Evolutionary conservation across 306 rosid species (phyloP), one percentile per base, ranked within the genome.

Genomic region (Alnus glutinosa): DNA sequence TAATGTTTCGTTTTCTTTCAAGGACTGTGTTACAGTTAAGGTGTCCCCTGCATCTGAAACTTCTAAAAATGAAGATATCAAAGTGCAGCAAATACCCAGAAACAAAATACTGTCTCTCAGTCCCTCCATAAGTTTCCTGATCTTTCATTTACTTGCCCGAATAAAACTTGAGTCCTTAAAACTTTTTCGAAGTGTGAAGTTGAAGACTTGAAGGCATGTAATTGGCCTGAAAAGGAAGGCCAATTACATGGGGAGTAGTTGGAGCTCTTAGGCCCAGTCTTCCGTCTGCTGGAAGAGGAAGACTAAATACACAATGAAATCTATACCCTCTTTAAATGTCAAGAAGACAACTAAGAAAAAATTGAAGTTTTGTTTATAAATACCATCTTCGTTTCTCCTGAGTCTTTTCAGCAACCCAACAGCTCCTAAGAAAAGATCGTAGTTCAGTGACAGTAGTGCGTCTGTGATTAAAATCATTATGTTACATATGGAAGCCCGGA

Each of bases 171-270:
- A 23, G 34, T 19, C 62, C 52, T 75, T 58, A 32, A 59, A 12
- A 66, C 52, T 48, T 15, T 5, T 52, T 32, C 71, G 42, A 28
- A 66, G 52, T 73, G 67, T n/a, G 4, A 68, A 37, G 52, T 28
- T 57, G 70, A 75, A 15, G 75, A 48, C 51, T 64, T 13, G 2
- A n/a, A 23, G 64, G 59, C 30, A 16, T 74, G 70, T 30, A 70
- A 77, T 74, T 49, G 70, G 44, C 54, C 18, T 2, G 36, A 19
- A 68, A 77, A 77, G 73, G 19, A n/a, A 77, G 55, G 79, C 62
- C 19, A 80, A 82, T 57, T 42, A 71, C 49, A 42, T 73, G 70
- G 23, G 84, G 90, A 84, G 84, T 47, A 81, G 90, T 85, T 84
- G 51, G 28, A 66, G 15, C 52, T 75, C 34, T 23, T 28, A 78